Conservation (phyloP, 441 rosid genomes). For the Eruca vesicaria region DNA sequence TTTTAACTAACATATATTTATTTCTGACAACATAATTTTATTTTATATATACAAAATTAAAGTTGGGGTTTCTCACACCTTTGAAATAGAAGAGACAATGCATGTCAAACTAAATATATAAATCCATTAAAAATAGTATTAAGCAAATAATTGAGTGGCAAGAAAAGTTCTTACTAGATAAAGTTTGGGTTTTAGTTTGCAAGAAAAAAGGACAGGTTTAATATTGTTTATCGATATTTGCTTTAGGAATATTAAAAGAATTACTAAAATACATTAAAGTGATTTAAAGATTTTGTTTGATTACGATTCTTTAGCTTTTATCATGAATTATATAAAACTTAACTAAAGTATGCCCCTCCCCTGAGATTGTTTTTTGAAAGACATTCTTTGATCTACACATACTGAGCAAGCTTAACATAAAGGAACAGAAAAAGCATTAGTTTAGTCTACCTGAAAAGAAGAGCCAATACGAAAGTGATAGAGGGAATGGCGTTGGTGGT, state of each 20-base stretch:
- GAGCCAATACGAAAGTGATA: slow-evolving; percentile 66
- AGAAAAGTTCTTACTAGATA: not conserved
- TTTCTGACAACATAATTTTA: not conserved
- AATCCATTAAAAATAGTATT: not conserved
- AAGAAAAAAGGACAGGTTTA: not conserved
- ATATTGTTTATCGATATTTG: not conserved
- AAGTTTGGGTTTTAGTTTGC: not conserved
- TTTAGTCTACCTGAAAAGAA: slow-evolving; percentile 46
- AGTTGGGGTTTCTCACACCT: not conserved
- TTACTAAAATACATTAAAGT: slow-evolving; percentile 2
- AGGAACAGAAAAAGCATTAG: not conserved
- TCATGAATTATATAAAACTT: not conserved
- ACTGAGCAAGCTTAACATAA: not conserved
- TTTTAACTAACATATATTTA: not conserved
- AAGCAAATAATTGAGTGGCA: not conserved
- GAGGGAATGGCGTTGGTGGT: slow-evolving; percentile 75
- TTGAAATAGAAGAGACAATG: not conserved
- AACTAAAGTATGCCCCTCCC: slow-evolving; percentile 18
- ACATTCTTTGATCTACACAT: not conserved
- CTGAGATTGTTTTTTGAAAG: not conserved
- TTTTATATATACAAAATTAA: not conserved
- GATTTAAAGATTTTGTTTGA: not conserved
- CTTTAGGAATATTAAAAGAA: slow-evolving; percentile 18
- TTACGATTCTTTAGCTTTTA: not conserved
- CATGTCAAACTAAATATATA: not conserved